Evolutionary conservation across 2,329 filamentous ascomycete genomes (phyloP), one percentile per base, ranked within the genome.

Genomic region (Stagonosporopsis vannaccii): DNA sequence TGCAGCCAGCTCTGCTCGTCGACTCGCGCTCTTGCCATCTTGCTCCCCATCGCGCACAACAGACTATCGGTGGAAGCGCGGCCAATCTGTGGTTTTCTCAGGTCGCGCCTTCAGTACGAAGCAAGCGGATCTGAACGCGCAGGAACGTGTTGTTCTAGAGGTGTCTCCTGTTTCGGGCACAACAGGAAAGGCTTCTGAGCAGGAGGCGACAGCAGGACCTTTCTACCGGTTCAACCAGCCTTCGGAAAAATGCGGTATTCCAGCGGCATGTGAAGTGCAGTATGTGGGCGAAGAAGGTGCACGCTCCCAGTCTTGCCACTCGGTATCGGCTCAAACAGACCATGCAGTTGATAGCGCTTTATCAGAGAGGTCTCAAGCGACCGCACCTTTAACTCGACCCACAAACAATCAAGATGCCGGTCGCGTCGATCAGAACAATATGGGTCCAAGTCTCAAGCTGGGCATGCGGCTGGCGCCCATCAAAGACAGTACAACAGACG

Each of bases 11-110:
- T 1, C 63, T 63, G 58, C 51, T 49, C n/a, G 37, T 25, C 48
- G 58, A 39, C 23, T 40, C 53, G 30, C 51, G 51, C 30, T 42
- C 39, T 26, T 25, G 19, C 22, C 63, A n/a, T 37, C 23, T 15
- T 36, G 42, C 7, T 39, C 56, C 4, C 43, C 47, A 19, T 43
- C 53, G 12, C 57, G 54, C 19, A 20, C 46, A 20, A 41, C 28
- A 15, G 52, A 57, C 20, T 64, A 45, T 50, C 61, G 48, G 33
- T 69, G 65, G 65, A 66, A 58, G 42, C 63, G 62, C 37, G 62
- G 60, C 52, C 65, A 55, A 44, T 62, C 65, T 35, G 58, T 65
- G 22, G 35, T 50, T 20, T 50, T 60, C 33, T 45, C 54, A 25
- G 55, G 47, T 45, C 41, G 57, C n/a, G 45, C 33, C n/a, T 56